Conservation (phyloP, 495 filamentous ascomycete species). For the Annulohypoxylon bovei region DNA sequence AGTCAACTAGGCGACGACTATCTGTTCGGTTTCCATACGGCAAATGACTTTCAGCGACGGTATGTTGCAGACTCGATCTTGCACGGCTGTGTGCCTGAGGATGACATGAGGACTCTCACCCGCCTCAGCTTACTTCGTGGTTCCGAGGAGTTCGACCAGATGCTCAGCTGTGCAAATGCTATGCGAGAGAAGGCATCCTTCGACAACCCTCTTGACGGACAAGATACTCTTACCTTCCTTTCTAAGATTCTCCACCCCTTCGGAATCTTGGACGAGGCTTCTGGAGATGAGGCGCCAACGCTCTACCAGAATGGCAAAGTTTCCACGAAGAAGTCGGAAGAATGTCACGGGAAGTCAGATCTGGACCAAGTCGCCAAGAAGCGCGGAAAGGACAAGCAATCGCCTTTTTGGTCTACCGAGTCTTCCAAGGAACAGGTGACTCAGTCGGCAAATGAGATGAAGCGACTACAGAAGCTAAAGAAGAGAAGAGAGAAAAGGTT, state of each 20-base stretch:
- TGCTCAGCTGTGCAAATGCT: conserved; percentile 43
- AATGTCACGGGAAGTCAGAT: neutral
- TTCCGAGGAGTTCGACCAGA: conserved; percentile 49
- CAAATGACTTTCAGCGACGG: conserved; percentile 32
- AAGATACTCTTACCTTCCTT: conserved; percentile 38
- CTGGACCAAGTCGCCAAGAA: conserved; percentile 1
- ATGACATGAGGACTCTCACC: conserved; percentile 41
- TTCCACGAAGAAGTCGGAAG: neutral
- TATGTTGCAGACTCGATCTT: conserved; percentile 42
- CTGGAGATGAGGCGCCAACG: neutral
- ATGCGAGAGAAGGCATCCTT: conserved; percentile 36
- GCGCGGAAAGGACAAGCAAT: conserved; percentile 10
- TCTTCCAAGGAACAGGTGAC: neutral
- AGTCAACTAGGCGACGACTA: conserved; percentile 25
- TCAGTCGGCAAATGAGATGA: neutral
- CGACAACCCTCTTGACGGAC: conserved; percentile 36
- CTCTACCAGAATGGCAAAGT: neutral
- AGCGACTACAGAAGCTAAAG: neutral
- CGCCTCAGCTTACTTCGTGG: conserved; percentile 43
- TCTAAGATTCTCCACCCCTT: conserved; percentile 5
- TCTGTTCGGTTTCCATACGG: conserved; percentile 46
- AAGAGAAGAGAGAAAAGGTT: neutral
- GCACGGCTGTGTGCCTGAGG: conserved; percentile 31
- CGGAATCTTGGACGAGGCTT: too few relatives aligned
- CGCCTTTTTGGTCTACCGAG: conserved; percentile 24